Base-by-base conservation (phyloP, 805 yeast species). In the Zygosaccharomyces siamensis region DNA sequence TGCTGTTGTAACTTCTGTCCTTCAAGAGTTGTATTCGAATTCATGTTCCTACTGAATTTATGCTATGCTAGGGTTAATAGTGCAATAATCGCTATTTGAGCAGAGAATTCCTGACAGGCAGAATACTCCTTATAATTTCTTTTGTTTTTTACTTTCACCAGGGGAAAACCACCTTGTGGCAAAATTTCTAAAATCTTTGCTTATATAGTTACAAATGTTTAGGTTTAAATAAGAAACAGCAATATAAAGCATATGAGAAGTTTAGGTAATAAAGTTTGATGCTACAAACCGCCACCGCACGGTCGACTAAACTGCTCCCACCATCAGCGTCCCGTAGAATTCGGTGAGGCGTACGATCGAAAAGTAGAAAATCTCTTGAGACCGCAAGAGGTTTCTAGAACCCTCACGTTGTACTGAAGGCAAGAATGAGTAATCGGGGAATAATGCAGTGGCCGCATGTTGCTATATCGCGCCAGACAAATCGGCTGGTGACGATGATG, bases 291-390 rank as follows among this genome's bases (percentile, higher is more conserved):
- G 28, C 28, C 28, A 26, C 28, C 28, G 28, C 3, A 7, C 28
- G 28, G 28, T 8, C 28, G 11, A 10, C 28, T 8, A 26, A 21
- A 23, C 24, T 23, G 24, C 24, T 26, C 28, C 28, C 11, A 26
- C 28, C 12, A 28, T 12, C 16, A 30, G 27, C 26, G 30, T 14
- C 37, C 37, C 18, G 37, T 33, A 18, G 21, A n/a, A 39, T 27
- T 3, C 28, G 31, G 28, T 41, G 36, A 26, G 44, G 44, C 44
- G 44, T 33, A 41, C 23, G 36, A 41, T 30, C 44, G 37, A 24
- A 41, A 26, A 18, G 16, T 27, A 10, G 24, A 16, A 26, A 26
- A 33, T 33, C 8, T 33, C 37, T 14, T 33, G 21, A 16, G 20
- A 14, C 21, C 5, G 16, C 37, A 14, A 8, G 37, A 33, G 37